These are phyloP conservation scores for Eucalyptus cladocalyx DNA, from an alignment of 345 rosid genomes.

Conservation along the genomic window DNA sequence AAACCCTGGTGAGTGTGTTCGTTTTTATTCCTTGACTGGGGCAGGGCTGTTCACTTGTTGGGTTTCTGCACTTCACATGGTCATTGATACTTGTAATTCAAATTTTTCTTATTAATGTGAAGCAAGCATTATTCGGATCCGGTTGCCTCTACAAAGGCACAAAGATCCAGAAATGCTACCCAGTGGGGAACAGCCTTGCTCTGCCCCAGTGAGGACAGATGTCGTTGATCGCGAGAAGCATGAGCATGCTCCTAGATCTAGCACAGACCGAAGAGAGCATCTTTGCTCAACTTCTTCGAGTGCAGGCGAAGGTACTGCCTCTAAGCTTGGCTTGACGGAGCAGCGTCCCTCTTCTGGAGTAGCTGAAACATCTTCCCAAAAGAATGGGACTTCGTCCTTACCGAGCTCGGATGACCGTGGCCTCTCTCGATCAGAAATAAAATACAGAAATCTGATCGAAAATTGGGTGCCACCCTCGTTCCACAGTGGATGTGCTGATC, in stretches of 20 bases:
- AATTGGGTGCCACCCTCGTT: constrained; percentile 21
- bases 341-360: background rate
- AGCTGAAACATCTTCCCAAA: background rate
- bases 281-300: constrained; percentile 6
- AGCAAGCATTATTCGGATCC: constrained; percentile 68
- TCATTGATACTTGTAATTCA: constrained; percentile 34
- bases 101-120: constrained; percentile 36
- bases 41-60: constrained; percentile 51
- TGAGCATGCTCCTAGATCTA: constrained; percentile 2
- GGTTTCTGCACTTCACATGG: constrained; percentile 34
- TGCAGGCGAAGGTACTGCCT: background rate
- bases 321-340: constrained; percentile 2
- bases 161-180: constrained; percentile 29
- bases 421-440: constrained; percentile 11
- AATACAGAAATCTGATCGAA: constrained; percentile 24
- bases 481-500: constrained; percentile 1
- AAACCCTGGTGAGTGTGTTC: constrained; percentile 54
- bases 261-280: constrained; percentile 11
- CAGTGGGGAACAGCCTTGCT: constrained; percentile 24
- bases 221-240: background rate
- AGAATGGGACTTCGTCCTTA: background rate
- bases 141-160: constrained; percentile 57
- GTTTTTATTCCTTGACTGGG: constrained; percentile 30
- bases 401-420: constrained; percentile 9
- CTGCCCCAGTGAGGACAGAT: constrained; percentile 11